phyloP scores from a whole-genome alignment of 768 basidiomycete genomes.

The Mycena maculata region DNA sequence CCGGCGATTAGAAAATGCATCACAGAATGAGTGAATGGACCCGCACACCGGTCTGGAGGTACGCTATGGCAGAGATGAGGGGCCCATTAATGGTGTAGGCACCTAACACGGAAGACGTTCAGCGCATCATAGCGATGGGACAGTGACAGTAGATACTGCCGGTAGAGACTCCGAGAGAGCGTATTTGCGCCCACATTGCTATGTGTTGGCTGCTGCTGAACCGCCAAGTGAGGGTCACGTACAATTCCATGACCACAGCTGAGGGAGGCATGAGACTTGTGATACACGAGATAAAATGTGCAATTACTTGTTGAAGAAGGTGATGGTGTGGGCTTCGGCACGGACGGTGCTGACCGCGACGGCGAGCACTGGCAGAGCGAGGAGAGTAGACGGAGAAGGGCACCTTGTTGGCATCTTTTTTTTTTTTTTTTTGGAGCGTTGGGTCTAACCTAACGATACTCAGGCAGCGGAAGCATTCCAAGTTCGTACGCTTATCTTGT shows the following conservation, averaged over 20 bases:
- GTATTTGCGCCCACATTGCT: too few relatives aligned
- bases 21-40: too few relatives aligned
- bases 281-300: too few relatives aligned
- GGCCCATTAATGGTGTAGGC: conserved; percentile 20
- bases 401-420: too few relatives aligned
- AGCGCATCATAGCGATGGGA: too few relatives aligned
- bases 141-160: too few relatives aligned
- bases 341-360: background rate
- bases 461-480: too few relatives aligned
- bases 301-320: conserved; percentile 5
- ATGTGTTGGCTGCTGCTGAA: too few relatives aligned
- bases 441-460: too few relatives aligned
- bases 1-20: background rate
- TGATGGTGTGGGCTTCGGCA: conserved; percentile 2
- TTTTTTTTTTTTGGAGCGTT: too few relatives aligned
- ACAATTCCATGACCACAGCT: conserved; percentile 25
- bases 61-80: conserved; percentile 22
- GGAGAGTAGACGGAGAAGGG: background rate
- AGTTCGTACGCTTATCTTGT: too few relatives aligned
- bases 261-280: background rate
- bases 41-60: conserved; percentile 28
- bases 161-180: background rate
- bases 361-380: background rate
- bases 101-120: background rate
- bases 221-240: background rate